Conservation (phyloP, 1,284 basidiomycete species). For the Sporisorium scitamineum region DNA sequence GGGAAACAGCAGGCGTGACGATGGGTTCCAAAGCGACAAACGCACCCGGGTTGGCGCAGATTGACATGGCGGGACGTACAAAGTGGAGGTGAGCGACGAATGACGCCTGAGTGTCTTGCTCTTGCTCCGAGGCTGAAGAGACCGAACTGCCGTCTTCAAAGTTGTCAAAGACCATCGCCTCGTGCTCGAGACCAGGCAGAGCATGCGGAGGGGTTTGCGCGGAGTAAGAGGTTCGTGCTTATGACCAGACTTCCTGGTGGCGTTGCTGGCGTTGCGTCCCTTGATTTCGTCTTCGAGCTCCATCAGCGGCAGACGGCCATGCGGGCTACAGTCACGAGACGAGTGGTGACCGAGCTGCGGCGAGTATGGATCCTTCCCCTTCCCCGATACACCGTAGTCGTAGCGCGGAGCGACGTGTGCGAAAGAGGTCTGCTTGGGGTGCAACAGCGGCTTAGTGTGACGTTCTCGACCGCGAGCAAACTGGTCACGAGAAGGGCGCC, state of each 20-base stretch:
- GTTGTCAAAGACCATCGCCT: constrained; percentile 47
- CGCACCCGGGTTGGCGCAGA: constrained; percentile 33
- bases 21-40: constrained; percentile 24
- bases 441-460: constrained; percentile 24
- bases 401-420: constrained; percentile 9
- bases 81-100: constrained; percentile 38
- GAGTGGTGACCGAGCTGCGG: constrained; percentile 6
- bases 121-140: constrained; percentile 18
- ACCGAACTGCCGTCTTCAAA: constrained; percentile 38
- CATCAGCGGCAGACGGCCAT: neutral
- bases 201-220: neutral
- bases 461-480: constrained; percentile 24
- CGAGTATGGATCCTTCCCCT: neutral
- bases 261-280: neutral
- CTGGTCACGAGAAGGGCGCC: neutral
- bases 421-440: constrained; percentile 9
- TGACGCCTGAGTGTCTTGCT: constrained; percentile 18
- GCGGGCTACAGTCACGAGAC: constrained; percentile 3
- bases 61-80: constrained; percentile 36
- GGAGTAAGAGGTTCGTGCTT: neutral
- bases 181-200: constrained; percentile 25
- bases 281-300: neutral
- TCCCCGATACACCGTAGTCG: neutral
- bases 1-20: neutral
- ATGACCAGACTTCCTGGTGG: neutral